Evolutionary conservation across 2,329 filamentous ascomycete genomes (phyloP), one percentile per base, ranked within the genome.

Genomic region (Epicoccum sorghinum): DNA sequence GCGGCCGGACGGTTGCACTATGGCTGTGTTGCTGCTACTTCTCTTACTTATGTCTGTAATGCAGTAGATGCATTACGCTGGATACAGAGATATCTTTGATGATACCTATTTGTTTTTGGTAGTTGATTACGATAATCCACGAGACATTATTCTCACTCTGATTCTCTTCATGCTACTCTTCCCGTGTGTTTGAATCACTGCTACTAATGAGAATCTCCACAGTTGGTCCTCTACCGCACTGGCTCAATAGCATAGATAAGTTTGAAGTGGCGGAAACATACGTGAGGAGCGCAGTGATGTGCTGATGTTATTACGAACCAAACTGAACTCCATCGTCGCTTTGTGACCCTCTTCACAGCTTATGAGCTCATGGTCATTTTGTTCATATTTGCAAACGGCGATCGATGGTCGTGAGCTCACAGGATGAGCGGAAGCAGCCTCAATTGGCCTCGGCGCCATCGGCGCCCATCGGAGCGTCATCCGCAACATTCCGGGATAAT

Each of bases 31-130:
- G 1, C 6, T 13, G 3, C 10, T 27, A 32, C 7, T 7, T 18
- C 12, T 18, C 13, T n/a, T 14, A 29, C 22, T 38, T 29, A 56
- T 37, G 13, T n/a, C 23, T 56, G 38, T 51, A 40, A 51, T 47
- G 41, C 25, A 48, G 35, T 37, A 14, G 24, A 52, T 33, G 43
- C 13, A 38, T 48, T 23, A 48, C 40, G 44, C 25, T 27, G 36
- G 43, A 27, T 30, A 25, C 32, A 24, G 39, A 37, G 35, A 35
- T 39, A 2, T 24, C 25, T 44, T 52, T 40, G 25, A 57, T 49
- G 54, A 57, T 57, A 57, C 48, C 48, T 52, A 41, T 46, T 52
- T 49, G 47, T 40, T 41, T 18, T 48, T 52, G 47, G 38, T 51
- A 45, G 40, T 12, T 45, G 23, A 24, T 24, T 48, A 23, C 9